Conservation (phyloP, 208 protist species). For the Polymyxa betae region DNA sequence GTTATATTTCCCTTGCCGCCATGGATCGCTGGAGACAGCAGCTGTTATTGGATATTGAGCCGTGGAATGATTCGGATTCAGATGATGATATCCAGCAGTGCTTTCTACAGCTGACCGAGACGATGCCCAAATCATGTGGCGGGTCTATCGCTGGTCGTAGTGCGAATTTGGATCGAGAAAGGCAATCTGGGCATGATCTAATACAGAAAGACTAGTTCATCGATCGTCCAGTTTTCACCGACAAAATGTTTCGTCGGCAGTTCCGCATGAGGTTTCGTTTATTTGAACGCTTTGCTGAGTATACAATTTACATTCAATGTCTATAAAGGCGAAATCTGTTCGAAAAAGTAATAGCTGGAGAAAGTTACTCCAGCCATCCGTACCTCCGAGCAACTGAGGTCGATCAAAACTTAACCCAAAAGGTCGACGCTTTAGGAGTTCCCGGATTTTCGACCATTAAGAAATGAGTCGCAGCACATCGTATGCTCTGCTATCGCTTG, state of each 20-base stretch:
- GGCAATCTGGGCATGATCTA: not conserved
- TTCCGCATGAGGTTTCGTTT: not conserved
- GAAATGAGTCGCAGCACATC: not conserved
- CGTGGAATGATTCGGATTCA: too few species aligned
- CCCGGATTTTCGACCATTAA: not conserved
- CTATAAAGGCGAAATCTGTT: not conserved
- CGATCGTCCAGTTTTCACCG: not conserved
- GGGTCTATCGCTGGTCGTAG: not conserved
- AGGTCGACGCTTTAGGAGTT: not conserved
- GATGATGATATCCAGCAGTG: too few species aligned
- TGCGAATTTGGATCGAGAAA: not conserved
- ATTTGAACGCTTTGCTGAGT: not conserved
- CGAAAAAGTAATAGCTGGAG: not conserved
- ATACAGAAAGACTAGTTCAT: not conserved
- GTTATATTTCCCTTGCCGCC: too few species aligned
- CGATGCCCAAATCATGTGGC: not conserved
- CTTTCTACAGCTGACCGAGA: too few species aligned
- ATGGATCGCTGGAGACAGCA: too few species aligned
- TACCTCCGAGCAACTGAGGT: too few species aligned
- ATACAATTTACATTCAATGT: not conserved
- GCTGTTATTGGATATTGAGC: too few species aligned
- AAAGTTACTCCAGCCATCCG: not conserved
- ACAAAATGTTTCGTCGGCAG: not conserved
- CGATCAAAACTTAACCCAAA: too few species aligned
- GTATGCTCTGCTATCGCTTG: not conserved